These are phyloP conservation scores for Leccinum fallax DNA, from an alignment of 1,284 basidiomycete genomes.

Conservation along the genomic window DNA sequence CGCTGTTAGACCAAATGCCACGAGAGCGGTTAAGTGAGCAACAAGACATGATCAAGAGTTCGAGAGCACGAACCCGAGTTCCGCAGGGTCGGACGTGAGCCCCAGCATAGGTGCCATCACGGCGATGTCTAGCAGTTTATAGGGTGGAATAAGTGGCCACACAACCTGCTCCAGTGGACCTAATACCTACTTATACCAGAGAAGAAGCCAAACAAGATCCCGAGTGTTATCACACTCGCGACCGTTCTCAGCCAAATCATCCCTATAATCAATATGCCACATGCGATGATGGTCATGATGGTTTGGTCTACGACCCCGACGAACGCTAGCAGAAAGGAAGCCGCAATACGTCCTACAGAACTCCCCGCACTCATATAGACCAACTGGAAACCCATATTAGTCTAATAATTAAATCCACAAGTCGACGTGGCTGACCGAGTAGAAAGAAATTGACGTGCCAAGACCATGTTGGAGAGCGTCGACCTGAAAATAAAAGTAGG, in stretches of 20 bases:
- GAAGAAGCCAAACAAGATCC: conserved; percentile 53
- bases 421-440: conserved; percentile 22
- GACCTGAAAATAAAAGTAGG: conserved; percentile 35
- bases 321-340: conserved; percentile 38
- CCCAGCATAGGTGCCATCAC: conserved; percentile 31
- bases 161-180: neutral
- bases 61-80: conserved; percentile 28
- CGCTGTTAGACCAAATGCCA: conserved; percentile 12
- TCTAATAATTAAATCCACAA: neutral
- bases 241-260: conserved; percentile 44
- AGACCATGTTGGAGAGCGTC: conserved; percentile 33
- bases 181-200: conserved; percentile 44
- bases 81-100: conserved; percentile 25
- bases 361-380: conserved; percentile 47
- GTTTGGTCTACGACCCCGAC: conserved; percentile 46
- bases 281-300: conserved; percentile 34
- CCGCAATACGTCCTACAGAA: conserved; percentile 42
- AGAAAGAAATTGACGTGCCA: conserved; percentile 30
- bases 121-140: conserved; percentile 19
- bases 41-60: neutral
- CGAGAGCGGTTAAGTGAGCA: neutral
- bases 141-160: neutral
- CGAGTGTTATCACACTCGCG: conserved; percentile 46
- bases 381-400: conserved; percentile 34
- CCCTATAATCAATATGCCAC: conserved; percentile 40